Evolutionary conservation across 2,329 filamentous ascomycete genomes (phyloP), one percentile per base, ranked within the genome.

Genomic region (Didymella pomorum): DNA sequence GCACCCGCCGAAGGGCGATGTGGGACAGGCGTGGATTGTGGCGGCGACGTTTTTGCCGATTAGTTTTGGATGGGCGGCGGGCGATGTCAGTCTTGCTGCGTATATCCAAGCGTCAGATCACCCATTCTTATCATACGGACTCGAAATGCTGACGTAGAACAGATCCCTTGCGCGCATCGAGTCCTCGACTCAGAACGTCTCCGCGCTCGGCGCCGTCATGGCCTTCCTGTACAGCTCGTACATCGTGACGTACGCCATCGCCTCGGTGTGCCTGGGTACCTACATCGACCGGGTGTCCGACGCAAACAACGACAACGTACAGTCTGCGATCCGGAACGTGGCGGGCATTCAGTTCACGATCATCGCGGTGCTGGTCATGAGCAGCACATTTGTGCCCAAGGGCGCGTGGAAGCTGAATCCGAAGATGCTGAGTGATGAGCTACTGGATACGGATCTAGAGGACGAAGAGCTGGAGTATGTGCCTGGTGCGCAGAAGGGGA

Each of bases 201-300:
- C 81, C 2, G 78, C 81, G 0, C 72, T 83, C 2, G 82, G 80
- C 18, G 80, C 82, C 1, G 81, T 84, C 39, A 83, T 84, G 81
- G 79, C 81, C 0, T 82, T 82, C 63, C 72, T 83, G 5, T 83
- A 83, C 67, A 80, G 76, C 7, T 79, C 79, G 8, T 83, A 83
- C 63, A 81, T 84, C 37, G 75, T 82, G 37, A 75, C 78, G 23
- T 82, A 81, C 63, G 80, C 80, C 31, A 78, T 82, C 45, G 69
- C 76, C 20, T 78, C 76, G 7, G 79, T 81, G 0, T 65, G 80
- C 2, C 75, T 84, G 2, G 82, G 81, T 2, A 71, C 72, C 14
- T 83, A 83, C 61, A 76, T 82, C 52, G 81, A 83, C 56, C 66
- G 69, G 2, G 71, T 82, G 11, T 81, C 76, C 28, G 76, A 73